Evolutionary conservation across 1,139 yeast genomes (phyloP).

Genomic region (Zhuliangozyma blackwelliae): DNA sequence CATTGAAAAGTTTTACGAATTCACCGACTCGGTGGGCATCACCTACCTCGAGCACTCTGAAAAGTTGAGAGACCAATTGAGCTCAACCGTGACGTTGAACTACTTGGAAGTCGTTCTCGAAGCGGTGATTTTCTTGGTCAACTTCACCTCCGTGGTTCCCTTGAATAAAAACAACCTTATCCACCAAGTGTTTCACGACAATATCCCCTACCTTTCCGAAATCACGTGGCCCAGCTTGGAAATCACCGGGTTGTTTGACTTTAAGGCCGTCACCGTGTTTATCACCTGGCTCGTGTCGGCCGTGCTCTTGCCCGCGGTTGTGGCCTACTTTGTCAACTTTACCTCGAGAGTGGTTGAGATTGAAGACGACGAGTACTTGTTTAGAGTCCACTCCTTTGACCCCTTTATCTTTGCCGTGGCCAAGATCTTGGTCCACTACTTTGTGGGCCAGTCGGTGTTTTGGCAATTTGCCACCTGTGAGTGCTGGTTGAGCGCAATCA

Average conservation of each 20-base stretch:
- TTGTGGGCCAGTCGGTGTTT: conserved; percentile 31
- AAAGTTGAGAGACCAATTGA: conserved; percentile 45
- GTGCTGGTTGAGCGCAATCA: conserved; percentile 34
- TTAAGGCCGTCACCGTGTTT: conserved; percentile 28
- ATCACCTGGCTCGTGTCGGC: conserved; percentile 40
- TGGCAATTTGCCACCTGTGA: conserved; percentile 22
- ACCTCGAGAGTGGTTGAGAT: conserved; percentile 41
- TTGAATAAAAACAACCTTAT: conserved; percentile 34
- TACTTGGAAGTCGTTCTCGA: conserved; percentile 39
- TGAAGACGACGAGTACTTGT: conserved; percentile 35
- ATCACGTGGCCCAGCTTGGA: conserved; percentile 32
- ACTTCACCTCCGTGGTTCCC: conserved; percentile 36
- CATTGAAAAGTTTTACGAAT: conserved; percentile 26
- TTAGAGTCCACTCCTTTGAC: conserved; percentile 44
- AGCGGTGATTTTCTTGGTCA: conserved; percentile 29
- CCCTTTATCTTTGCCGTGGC: conserved; percentile 55
- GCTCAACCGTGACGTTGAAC: conserved; percentile 46
- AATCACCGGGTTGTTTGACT: conserved; percentile 27
- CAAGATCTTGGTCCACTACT: conserved; percentile 45
- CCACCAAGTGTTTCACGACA: conserved; percentile 37
- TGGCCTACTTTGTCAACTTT: conserved; percentile 52
- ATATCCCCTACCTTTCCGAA: conserved; percentile 24
- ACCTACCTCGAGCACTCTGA: conserved; percentile 40
- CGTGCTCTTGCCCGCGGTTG: conserved; percentile 39
- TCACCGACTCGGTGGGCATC: conserved; percentile 37